Percentiles rank a stretch among this genome's conserved stretches.
phyloP scores from a whole-genome alignment of 768 basidiomycete genomes.

The Mycena kentingensis region DNA sequence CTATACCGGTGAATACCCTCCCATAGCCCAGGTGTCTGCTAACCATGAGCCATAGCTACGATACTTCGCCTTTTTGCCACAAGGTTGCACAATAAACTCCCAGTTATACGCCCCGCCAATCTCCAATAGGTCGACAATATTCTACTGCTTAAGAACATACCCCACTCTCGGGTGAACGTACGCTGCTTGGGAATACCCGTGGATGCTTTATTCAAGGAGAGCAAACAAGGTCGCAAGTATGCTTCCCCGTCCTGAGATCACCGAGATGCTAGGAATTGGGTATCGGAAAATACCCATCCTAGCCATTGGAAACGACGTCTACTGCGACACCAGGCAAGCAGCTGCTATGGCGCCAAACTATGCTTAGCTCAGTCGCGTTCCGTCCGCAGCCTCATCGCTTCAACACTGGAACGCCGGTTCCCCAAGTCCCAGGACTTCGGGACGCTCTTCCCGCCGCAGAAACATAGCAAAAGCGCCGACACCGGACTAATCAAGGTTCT shows the following conservation, averaged over 20 bases:
- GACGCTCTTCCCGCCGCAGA: constrained; percentile 51
- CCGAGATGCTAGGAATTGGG: constrained; percentile 50
- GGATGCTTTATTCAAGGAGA: neutral
- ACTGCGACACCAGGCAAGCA: constrained; percentile 53
- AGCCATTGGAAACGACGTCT: constrained; percentile 62
- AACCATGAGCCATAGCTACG: constrained; percentile 41
- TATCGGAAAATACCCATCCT: constrained; percentile 64
- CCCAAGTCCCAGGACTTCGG: constrained; percentile 49
- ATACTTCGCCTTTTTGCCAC: constrained; percentile 46
- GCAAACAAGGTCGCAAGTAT: constrained; percentile 44
- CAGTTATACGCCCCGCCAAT: constrained; percentile 6
- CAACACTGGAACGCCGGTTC: constrained; percentile 56
- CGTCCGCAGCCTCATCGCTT: constrained; percentile 45
- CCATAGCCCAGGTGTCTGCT: neutral
- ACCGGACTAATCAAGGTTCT: constrained; percentile 45
- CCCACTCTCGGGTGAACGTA: constrained; percentile 51
- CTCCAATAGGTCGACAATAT: constrained; percentile 55
- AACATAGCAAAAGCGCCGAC: constrained; percentile 42
- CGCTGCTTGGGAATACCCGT: constrained; percentile 15
- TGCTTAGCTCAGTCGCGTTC: neutral
- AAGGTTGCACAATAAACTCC: constrained; percentile 1
- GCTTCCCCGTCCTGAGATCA: constrained; percentile 60
- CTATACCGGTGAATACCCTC: constrained; percentile 46
- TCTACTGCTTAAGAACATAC: constrained; percentile 50
- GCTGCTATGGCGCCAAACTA: neutral